phyloP scores from a whole-genome alignment of 441 rosid species.

The Erysimum cheiri region DNA sequence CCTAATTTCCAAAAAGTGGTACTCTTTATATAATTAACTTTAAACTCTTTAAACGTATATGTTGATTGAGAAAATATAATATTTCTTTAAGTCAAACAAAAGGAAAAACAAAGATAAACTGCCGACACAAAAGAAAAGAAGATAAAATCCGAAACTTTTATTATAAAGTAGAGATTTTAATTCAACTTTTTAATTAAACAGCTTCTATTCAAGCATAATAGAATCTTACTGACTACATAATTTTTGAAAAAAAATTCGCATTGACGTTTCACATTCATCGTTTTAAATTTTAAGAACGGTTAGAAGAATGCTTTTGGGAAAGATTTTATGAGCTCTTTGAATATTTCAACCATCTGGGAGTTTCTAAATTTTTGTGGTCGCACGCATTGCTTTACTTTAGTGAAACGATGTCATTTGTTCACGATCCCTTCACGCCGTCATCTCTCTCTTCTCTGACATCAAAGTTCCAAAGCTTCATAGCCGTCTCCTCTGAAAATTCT shows the following conservation, averaged over 20 bases:
- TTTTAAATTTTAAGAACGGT: not conserved
- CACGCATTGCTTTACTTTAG: conserved; percentile 19
- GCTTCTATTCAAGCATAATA: not conserved
- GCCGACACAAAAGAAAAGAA: not conserved
- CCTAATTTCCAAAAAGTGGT: not conserved
- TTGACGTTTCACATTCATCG: not conserved
- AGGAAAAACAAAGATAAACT: not conserved
- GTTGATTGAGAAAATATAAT: not conserved
- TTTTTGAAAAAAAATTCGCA: not conserved
- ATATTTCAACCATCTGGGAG: conserved; percentile 1
- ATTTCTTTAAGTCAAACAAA: not conserved
- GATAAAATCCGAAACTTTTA: not conserved
- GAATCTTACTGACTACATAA: not conserved
- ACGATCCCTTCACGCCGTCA: not conserved
- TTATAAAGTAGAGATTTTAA: not conserved
- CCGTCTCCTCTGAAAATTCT: not conserved
- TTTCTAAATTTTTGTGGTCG: conserved; percentile 5
- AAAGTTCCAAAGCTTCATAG: not conserved
- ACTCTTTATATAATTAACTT: not conserved
- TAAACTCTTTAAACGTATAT: conserved; percentile 1
- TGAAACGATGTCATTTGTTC: not conserved
- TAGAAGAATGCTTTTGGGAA: conserved; percentile 1
- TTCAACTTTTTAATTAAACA: not conserved
- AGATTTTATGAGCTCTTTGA: not conserved
- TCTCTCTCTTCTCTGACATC: not conserved